Evolutionary conservation across 305 asterid genomes (phyloP), one percentile per base, ranked within the genome.

Genomic region (Fraxinus baroniana): DNA sequence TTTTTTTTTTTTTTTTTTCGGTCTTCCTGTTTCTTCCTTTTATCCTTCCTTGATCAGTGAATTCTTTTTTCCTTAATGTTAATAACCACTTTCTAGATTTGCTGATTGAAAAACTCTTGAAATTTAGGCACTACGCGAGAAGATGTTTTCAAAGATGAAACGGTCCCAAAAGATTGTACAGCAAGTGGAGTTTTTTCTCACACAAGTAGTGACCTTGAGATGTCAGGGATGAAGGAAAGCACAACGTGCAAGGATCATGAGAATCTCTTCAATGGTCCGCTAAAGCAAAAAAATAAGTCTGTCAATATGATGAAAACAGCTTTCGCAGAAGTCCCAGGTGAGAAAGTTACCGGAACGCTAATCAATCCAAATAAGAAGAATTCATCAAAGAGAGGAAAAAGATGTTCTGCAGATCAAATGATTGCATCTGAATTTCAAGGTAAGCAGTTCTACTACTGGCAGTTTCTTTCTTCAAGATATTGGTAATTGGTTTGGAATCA

Each of bases 351-450:
- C 55, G 82, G 80, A 80, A 90, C 79, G 80, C 75, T 88, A 10
- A 64, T 71, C 76, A 81, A 68, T 80, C 87, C 66, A 83, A 86
- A 37, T 79, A 87, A 87, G 71, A 88, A 32, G 84, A 84, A 30
- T 37, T 66, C 89, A 64, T 77, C 55, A 30, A 89, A 86, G 85
- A 90, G 91, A 83, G 91, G 91, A 78, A 85, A 87, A 76, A 86
- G 85, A 82, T 85, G 60, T 80, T 79, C 22, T 17, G 28, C 80
- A 36, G 74, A 77, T 66, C 76, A 79, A 82, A 86, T 75, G 78
- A 36, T 73, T 39, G 87, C 83, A 49, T 83, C 86, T 80, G 83
- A 84, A 88, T 82, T 71, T 85, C 85, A 84, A 86, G 93, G 95
- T 91, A 49, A 86, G 84, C 71, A 71, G 32, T 10, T 68, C 46